Percentiles rank a stretch among this genome's conserved stretches.
Conservation (phyloP, 495 filamentous ascomycete genomes). For the Annulohypoxylon nitens region DNA sequence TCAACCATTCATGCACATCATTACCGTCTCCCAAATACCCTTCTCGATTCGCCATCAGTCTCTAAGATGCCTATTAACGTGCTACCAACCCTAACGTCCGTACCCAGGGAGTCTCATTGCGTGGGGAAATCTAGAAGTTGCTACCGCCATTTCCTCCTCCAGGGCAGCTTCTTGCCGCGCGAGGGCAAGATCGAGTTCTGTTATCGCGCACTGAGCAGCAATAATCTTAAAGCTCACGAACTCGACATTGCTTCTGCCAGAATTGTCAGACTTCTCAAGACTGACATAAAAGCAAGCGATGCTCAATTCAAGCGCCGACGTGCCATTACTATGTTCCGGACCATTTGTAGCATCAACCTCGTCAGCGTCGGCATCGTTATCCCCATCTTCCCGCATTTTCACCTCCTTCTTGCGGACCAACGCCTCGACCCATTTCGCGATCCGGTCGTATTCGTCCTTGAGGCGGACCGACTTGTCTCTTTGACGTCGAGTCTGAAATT, state of each 20-base stretch:
- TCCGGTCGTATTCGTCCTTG: conserved; percentile 71
- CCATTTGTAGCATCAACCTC: background rate
- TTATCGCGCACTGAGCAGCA: conserved; percentile 54
- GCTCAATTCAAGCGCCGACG: conserved; percentile 55
- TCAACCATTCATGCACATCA: background rate
- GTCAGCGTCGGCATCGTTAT: conserved; percentile 23
- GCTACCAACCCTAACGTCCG: background rate
- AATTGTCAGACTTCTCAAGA: background rate
- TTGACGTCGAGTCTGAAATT: conserved; percentile 65
- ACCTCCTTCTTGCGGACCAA: conserved; percentile 60
- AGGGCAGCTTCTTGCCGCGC: conserved; percentile 20
- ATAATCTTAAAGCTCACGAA: conserved; percentile 59
- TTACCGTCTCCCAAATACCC: background rate
- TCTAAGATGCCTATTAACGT: background rate
- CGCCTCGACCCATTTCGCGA: conserved; percentile 60
- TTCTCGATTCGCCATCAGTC: background rate
- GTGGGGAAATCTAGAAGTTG: background rate
- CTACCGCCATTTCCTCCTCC: conserved; percentile 29
- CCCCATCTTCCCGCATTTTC: conserved; percentile 53
- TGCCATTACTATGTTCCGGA: background rate
- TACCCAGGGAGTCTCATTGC: background rate
- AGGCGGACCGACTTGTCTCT: conserved; percentile 72
- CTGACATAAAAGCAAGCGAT: conserved; percentile 56
- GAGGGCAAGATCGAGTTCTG: conserved; percentile 51
- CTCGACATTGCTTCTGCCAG: conserved; percentile 29